These are phyloP conservation scores for Eucalyptus virginea DNA, from an alignment of 345 rosid genomes.

Conservation along the genomic window DNA sequence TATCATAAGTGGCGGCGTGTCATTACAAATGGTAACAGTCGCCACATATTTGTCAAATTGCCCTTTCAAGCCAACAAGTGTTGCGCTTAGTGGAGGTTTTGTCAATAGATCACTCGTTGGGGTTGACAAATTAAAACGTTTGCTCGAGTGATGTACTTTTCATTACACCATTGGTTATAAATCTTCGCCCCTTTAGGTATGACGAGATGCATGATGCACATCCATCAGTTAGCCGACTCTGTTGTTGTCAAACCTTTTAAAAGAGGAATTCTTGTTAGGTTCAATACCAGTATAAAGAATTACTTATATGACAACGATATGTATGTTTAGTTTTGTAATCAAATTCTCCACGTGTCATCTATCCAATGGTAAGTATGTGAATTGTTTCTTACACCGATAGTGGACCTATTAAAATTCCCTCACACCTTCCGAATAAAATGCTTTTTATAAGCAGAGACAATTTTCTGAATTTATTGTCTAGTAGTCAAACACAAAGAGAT, in stretches of 20 bases:
- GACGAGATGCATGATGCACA: background rate
- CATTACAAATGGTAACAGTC: background rate
- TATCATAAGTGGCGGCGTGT: accelerated
- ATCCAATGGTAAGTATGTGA: background rate
- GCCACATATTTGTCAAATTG: background rate
- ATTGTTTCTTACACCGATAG: too few relatives aligned
- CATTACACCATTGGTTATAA: background rate
- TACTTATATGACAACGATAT: background rate
- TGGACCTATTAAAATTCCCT: background rate
- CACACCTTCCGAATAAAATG: background rate
- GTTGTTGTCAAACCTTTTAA: background rate
- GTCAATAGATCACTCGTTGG: background rate
- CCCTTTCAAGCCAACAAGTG: background rate
- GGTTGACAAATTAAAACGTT: background rate
- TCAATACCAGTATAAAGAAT: background rate
- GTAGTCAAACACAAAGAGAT: background rate
- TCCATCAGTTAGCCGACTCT: background rate
- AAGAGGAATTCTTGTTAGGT: accelerated
- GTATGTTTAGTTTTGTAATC: background rate
- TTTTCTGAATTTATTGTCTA: background rate
- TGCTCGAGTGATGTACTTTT: background rate
- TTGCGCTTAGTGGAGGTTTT: background rate
- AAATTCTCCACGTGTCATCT: background rate
- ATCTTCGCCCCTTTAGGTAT: background rate
- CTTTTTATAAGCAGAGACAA: background rate